Evolutionary conservation across 257 asterid genomes (phyloP).

Genomic region (Lycium ferocissimum): DNA sequence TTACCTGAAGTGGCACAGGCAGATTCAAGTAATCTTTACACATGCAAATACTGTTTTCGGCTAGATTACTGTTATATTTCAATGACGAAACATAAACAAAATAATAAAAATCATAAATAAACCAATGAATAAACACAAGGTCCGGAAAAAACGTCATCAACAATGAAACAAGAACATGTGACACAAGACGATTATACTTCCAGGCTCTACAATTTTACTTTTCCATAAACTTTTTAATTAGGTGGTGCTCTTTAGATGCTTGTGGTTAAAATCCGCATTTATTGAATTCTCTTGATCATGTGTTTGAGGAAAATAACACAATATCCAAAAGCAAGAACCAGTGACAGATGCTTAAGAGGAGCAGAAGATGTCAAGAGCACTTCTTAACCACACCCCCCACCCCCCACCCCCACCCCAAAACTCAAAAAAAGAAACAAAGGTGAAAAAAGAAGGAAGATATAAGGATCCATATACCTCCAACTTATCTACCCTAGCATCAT

Average conservation of each 20-base stretch:
- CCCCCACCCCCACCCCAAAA: conserved; percentile 28
- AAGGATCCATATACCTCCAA: conserved; percentile 44
- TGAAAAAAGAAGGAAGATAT: neutral
- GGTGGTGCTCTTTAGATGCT: neutral
- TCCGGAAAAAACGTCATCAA: neutral
- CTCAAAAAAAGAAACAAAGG: neutral
- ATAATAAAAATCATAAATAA: neutral
- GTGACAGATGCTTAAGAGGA: conserved; percentile 1
- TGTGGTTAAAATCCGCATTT: neutral
- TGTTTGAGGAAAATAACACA: neutral
- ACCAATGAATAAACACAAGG: neutral
- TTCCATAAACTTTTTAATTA: neutral
- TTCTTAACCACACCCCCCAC: neutral
- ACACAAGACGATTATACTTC: neutral
- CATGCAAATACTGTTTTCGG: neutral
- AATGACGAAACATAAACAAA: neutral
- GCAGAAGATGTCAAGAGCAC: neutral
- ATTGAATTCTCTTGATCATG: neutral
- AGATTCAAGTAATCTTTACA: neutral
- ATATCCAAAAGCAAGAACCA: neutral
- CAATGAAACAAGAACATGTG: neutral
- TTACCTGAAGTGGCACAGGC: conserved; percentile 27
- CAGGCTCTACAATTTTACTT: neutral
- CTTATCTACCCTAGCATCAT: conserved; percentile 52
- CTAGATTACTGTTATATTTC: conserved; percentile 11